Conservation (phyloP, 140 eudicot genomes). For the Erigeron philadelphicus region DNA sequence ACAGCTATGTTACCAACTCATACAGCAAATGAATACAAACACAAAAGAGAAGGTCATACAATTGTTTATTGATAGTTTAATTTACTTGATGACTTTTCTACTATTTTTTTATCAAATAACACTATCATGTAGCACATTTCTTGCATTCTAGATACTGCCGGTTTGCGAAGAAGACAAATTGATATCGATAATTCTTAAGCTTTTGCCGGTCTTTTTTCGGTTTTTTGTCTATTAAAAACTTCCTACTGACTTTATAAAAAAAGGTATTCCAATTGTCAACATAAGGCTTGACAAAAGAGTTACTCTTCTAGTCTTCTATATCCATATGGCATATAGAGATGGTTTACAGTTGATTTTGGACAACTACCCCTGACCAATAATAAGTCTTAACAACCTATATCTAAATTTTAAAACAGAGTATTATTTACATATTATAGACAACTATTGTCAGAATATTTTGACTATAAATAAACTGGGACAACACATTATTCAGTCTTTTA, state of each 20-base stretch:
- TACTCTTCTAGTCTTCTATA: not conserved
- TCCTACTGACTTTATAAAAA: slow-evolving; percentile 1
- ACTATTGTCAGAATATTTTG: not conserved
- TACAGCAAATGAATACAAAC: slow-evolving; percentile 27
- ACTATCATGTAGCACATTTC: slow-evolving; percentile 16
- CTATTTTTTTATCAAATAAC: slow-evolving; percentile 15
- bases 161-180: slow-evolving; percentile 6
- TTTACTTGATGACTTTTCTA: not conserved
- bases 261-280: slow-evolving; percentile 27
- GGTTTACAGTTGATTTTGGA: slow-evolving; percentile 6
- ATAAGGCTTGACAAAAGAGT: slow-evolving; percentile 12
- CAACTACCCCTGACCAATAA: slow-evolving; percentile 3
- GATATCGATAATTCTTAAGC: slow-evolving; percentile 16
- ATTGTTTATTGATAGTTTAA: not conserved
- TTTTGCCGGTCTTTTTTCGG: not conserved
- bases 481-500: slow-evolving; percentile 20
- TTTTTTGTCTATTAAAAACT: not conserved
- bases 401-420: not conserved
- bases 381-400: slow-evolving; percentile 9
- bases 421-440: slow-evolving; percentile 3
- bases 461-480: slow-evolving; percentile 11
- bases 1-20: slow-evolving; percentile 33
- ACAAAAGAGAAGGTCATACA: slow-evolving; percentile 22
- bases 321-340: no score
- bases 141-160: slow-evolving; percentile 14